Conservation (phyloP, 148 eudicot genomes). For the Heliamphora exappendiculata region DNA sequence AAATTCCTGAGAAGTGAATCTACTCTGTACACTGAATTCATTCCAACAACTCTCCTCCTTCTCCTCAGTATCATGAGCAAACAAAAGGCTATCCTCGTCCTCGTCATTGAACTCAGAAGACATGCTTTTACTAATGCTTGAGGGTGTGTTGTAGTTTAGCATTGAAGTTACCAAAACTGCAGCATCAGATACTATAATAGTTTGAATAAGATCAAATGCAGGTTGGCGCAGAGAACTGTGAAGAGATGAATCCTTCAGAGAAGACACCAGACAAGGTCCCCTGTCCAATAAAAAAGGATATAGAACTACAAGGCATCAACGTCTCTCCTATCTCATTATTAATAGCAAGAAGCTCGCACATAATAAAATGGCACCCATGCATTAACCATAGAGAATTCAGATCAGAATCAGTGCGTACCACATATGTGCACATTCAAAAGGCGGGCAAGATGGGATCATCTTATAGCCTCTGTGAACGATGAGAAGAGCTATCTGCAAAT, state of each 20-base stretch:
- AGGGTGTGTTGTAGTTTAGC: conserved; percentile 34
- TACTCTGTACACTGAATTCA: conserved; percentile 53
- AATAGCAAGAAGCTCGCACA: neutral
- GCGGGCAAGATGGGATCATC: conserved; percentile 96
- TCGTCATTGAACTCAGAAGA: conserved; percentile 33
- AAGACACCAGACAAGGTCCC: conserved; percentile 92
- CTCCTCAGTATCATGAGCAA: conserved; percentile 30
- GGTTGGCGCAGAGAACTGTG: conserved; percentile 84
- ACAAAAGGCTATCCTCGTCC: conserved; percentile 42
- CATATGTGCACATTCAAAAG: conserved; percentile 93
- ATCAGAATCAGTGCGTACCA: conserved; percentile 41
- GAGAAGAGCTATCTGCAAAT: conserved; percentile 81
- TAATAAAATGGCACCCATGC: neutral
- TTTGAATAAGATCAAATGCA: conserved; percentile 88
- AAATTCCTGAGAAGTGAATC: conserved; percentile 43
- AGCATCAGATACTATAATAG: conserved; percentile 86
- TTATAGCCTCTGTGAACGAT: conserved; percentile 81
- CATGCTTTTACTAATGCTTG: conserved; percentile 23
- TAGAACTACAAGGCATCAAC: neutral
- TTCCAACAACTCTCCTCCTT: conserved; percentile 66
- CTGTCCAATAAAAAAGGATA: conserved; percentile 27
- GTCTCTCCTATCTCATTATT: neutral
- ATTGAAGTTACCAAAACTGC: conserved; percentile 59
- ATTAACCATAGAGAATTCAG: neutral
- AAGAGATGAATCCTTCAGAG: conserved; percentile 72